Base-by-base conservation (phyloP, 2,329 filamentous ascomycete species). In the Dactylella cylindrospora region DNA sequence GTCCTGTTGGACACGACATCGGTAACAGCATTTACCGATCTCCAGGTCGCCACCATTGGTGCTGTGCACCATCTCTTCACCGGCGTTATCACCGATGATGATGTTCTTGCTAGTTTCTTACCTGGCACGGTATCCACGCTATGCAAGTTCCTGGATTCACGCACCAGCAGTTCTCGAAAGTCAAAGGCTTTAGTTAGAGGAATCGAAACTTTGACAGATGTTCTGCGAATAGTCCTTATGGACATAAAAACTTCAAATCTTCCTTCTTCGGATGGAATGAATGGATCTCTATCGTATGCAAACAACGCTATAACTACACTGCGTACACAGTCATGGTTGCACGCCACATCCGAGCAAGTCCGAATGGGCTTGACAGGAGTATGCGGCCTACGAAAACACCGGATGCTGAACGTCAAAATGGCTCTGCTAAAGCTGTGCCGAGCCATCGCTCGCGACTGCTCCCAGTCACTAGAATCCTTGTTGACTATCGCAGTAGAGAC, bases 121-220 rank as follows among this genome's bases (percentile, higher is more conserved):
- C 93, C 94, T 0, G 89, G 90, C 7, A 88, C 88, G 0, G 81
- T 95, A 0, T 97, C 93, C 2, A 82, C 84, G 1, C 75, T 98
- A 19, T 84, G 86, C 1, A 90, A 85, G 68, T 76, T 89, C 0
- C 74, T 95, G 44, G 84, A 86, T 3, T 82, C 83, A 0, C 86
- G 84, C 0, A 81, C 80, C 32, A 78, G 66, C 13, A 65, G 79
- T 66, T 77, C 81, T 41, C 76, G 81, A 26, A 77, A 79, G 40
- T 83, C 79, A 66, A 80, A 78, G 32, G 79, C 94, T 0, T 75
- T 97, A 5, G 74, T 84, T 19, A 75, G 75, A 51, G 81, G 81
- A 13, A 70, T 94, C 5, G 74, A 80, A 5, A 76, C 82, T 0
- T 73, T 93, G 8, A 77, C 75, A 31, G 65, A 75, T 7, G 75